These are phyloP conservation scores for Aspergillus viridinutans DNA, from an alignment of 2,329 filamentous ascomycete species.

Conservation along the genomic window DNA sequence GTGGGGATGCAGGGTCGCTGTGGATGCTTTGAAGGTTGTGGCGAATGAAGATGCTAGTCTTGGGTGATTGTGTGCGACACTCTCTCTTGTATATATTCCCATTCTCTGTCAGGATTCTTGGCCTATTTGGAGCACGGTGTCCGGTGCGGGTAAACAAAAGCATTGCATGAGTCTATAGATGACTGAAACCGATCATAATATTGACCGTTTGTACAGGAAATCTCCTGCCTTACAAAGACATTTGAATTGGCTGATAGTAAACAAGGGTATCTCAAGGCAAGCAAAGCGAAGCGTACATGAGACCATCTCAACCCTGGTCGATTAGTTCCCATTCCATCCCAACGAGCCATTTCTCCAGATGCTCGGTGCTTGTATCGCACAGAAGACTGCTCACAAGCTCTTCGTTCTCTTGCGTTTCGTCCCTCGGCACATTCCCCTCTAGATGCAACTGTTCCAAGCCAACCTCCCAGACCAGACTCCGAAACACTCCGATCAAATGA, in stretches of 20 bases:
- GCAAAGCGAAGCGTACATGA: not conserved
- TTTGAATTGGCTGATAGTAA: not conserved
- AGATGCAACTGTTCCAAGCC: conserved; percentile 17
- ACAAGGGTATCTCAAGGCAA: not conserved
- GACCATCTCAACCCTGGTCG: not conserved
- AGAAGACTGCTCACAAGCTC: not conserved
- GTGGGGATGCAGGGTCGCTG: conserved; percentile 41
- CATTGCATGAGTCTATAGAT: not conserved
- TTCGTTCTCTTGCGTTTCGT: not conserved
- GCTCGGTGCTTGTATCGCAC: not conserved
- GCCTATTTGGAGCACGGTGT: not conserved
- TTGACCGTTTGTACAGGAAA: not conserved
- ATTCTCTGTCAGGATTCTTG: not conserved
- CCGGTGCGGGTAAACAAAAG: not conserved
- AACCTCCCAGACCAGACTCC: conserved; percentile 35
- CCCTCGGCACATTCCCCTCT: not conserved
- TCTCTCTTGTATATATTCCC: not conserved
- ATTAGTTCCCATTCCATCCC: conserved; percentile 40
- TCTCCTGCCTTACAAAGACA: too few species aligned
- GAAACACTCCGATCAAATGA: conserved; percentile 27
- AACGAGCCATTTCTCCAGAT: conserved; percentile 28
- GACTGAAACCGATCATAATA: not conserved
- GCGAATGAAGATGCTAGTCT: conserved; percentile 14
- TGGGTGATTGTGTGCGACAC: not conserved
- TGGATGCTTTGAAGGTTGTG: conserved; percentile 39